A percentile compares a stretch with the other conserved stretches of the same genome.
phyloP scores from a whole-genome alignment of 116 monocot genomes.

The Dioscorea cayenensis region DNA sequence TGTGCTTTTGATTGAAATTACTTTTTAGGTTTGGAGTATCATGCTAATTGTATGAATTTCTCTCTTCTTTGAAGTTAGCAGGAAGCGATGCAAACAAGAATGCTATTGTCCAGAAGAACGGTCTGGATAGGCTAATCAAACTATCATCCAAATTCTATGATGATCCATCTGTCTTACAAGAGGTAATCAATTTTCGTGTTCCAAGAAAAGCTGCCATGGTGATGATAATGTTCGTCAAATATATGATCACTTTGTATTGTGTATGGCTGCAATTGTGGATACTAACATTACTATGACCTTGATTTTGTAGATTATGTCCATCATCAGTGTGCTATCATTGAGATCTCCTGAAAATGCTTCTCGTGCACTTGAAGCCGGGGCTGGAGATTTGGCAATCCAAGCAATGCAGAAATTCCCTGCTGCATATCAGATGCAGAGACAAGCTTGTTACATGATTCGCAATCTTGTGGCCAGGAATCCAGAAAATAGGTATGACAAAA shows the following conservation, averaged over 20 bases:
- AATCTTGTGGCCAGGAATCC: constrained; percentile 88
- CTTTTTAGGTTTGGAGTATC: not conserved
- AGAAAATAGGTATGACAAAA: constrained; percentile 58
- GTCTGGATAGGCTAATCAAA: constrained; percentile 65
- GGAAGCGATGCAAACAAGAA: constrained; percentile 88
- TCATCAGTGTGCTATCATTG: constrained; percentile 61
- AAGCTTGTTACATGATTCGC: constrained; percentile 91
- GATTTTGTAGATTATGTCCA: constrained; percentile 67
- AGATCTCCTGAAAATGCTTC: constrained; percentile 93
- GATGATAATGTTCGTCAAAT: not conserved
- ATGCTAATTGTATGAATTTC: not conserved
- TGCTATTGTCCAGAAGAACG: constrained; percentile 65
- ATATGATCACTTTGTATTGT: not conserved
- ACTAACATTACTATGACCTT: not conserved
- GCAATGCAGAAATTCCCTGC: constrained; percentile 85
- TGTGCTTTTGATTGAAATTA: not conserved
- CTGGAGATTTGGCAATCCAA: constrained; percentile 65
- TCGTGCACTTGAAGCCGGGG: constrained; percentile 85
- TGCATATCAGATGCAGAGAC: constrained; percentile 86
- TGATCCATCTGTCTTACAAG: constrained; percentile 81
- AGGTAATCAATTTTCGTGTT: constrained; percentile 36
- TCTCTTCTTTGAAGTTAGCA: constrained; percentile 57
- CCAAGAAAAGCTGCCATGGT: not conserved
- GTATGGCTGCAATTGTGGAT: not conserved
- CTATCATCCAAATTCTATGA: constrained; percentile 76